Conservation (phyloP, 2,329 filamentous ascomycete species). For the Xylaria arbuscula region DNA sequence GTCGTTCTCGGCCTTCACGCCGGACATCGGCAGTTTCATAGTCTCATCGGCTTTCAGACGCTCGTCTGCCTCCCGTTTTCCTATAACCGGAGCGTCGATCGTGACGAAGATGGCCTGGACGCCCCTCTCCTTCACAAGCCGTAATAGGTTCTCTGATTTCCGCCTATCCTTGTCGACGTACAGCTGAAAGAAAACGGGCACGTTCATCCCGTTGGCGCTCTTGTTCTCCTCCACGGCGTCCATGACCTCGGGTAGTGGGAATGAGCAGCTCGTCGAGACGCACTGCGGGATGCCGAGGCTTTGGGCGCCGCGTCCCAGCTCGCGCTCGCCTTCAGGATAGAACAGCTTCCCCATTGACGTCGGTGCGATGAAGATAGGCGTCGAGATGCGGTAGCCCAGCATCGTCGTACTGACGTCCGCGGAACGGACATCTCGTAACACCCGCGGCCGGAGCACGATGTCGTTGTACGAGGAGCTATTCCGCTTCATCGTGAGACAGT, state of each 20-base stretch:
- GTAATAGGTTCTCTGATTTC: slow-evolving; percentile 63
- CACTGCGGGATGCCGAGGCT: slow-evolving; percentile 66
- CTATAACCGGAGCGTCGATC: slow-evolving; percentile 66
- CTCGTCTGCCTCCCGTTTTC: slow-evolving; percentile 64
- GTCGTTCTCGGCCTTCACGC: slow-evolving; percentile 62
- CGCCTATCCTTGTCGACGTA: slow-evolving; percentile 68
- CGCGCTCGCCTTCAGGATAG: slow-evolving; percentile 72
- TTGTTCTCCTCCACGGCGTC: slow-evolving; percentile 49
- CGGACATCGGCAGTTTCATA: slow-evolving; percentile 61
- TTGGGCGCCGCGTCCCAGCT: slow-evolving; percentile 64
- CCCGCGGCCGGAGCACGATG: slow-evolving; percentile 65
- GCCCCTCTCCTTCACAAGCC: slow-evolving; percentile 57
- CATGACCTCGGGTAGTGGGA: slow-evolving; percentile 65
- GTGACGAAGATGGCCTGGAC: slow-evolving; percentile 68
- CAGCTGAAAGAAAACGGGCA: slow-evolving; percentile 64
- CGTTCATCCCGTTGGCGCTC: slow-evolving; percentile 18
- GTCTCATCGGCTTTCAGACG: slow-evolving; percentile 61
- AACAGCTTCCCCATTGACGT: slow-evolving; percentile 73
- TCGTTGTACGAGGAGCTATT: slow-evolving; percentile 66
- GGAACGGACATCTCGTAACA: slow-evolving; percentile 56
- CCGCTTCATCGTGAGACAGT: slow-evolving; percentile 64
- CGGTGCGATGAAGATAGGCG: slow-evolving; percentile 72
- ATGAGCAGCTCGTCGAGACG: slow-evolving; percentile 71
- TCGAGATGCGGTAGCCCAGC: slow-evolving; percentile 61
- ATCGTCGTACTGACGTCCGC: slow-evolving; percentile 65